Conservation (phyloP, 2,329 filamentous ascomycete species). For the Alternaria sp. region DNA sequence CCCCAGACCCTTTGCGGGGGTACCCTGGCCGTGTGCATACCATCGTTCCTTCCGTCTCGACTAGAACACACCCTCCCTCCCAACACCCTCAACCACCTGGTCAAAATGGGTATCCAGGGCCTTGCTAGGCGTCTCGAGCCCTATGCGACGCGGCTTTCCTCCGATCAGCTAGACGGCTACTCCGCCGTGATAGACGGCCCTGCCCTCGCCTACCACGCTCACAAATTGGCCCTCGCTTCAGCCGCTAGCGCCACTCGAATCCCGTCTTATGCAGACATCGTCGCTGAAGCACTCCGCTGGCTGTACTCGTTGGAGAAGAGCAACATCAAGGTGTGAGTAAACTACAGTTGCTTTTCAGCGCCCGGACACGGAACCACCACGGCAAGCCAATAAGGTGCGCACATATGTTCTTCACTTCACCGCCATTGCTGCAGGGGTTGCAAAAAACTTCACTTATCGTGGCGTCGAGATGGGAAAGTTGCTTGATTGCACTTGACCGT, state of each 20-base stretch:
- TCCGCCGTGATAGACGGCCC: conserved; percentile 74
- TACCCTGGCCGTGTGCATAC: neutral
- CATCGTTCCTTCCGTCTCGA: neutral
- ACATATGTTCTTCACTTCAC: conserved; percentile 18
- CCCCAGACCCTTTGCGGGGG: neutral
- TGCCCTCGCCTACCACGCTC: conserved; percentile 75
- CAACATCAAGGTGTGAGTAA: conserved; percentile 67
- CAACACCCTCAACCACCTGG: conserved; percentile 2
- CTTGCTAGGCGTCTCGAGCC: conserved; percentile 40
- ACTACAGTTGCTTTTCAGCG: conserved; percentile 18
- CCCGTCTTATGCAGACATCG: conserved; percentile 66
- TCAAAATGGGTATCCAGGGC: conserved; percentile 45
- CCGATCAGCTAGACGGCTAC: conserved; percentile 32
- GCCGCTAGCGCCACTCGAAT: conserved; percentile 30
- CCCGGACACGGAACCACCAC: neutral
- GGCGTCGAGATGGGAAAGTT: neutral
- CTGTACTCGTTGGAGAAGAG: conserved; percentile 64
- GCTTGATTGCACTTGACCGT: conserved; percentile 18
- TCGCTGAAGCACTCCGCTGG: conserved; percentile 61
- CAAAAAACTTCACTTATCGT: conserved; percentile 2
- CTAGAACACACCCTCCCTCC: neutral
- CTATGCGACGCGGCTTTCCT: conserved; percentile 35
- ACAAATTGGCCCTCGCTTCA: conserved; percentile 55
- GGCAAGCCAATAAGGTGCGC: conserved; percentile 20
- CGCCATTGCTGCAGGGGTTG: conserved; percentile 2